Base-by-base conservation (phyloP, 441 rosid genomes). In the Arabidopsis hybrid region DNA sequence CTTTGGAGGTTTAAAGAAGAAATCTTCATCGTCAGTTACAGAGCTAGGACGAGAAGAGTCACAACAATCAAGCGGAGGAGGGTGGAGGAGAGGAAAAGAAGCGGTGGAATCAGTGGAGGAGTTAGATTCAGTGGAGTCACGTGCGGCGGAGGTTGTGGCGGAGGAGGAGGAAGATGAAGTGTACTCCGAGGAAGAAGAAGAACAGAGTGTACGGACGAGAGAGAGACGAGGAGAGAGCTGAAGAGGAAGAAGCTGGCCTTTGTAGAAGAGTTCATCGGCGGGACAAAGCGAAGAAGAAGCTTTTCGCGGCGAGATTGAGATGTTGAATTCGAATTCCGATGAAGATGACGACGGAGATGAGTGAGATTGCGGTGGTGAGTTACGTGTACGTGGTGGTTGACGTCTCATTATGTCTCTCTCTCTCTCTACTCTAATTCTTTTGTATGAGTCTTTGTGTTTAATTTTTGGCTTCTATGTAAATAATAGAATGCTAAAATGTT, bases 181-280 rank as follows among this genome's bases (percentile, higher is more conserved):
- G 62, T 95, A 86, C 16, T 84, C 83, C 51, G 85, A 78, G 10
- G 97, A 87, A 39, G 96, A 83, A 6, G 96, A 87, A 32, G 90
- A 70, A 50, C 88, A 84, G 7, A 94, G 93, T 8, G 93, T 91
- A 10, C 97, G 96, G 80, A 91, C 97, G 82, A 94, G 88, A 49
- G 97, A 94, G 79, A 90, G 83, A 40, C 98, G 96, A 7, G 96
- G 93, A 9, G 96, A 90, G 71, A 87, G 92, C 56, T 94, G 97
- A 56, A 94, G 96, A 51, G 97, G 97, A 18, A 94, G 81, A 64
- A 94, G 95, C 85, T 91, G 96, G 32, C 98, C 98, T 60, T 91
- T 94, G 97, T 94, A 94, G 86, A 94, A 94, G 71, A 94, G 88
- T 71, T 91, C 98, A 78, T 94, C 98, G 5, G 96, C 97, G 0